Evolutionary conservation across 2,329 filamentous ascomycete species (phyloP).

Genomic region (Verticillium nonalfalfae): DNA sequence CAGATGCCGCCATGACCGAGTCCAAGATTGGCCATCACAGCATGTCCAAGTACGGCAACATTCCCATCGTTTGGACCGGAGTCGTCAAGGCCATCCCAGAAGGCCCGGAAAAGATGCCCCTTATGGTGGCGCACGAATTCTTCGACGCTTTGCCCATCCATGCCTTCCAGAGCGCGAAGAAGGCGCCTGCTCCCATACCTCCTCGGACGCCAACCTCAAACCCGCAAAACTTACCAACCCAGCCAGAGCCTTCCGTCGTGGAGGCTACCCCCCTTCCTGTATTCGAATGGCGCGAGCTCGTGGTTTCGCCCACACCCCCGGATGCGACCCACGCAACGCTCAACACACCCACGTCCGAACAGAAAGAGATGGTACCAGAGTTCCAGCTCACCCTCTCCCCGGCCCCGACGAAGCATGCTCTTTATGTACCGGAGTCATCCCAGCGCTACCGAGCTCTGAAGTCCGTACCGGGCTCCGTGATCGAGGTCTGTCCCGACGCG

Average conservation of each 20-base stretch:
- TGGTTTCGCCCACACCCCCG: slow-evolving; percentile 63
- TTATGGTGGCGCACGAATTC: slow-evolving; percentile 96
- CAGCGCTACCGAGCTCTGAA: slow-evolving; percentile 73
- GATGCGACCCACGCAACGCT: slow-evolving; percentile 46
- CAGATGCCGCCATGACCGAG: slow-evolving; percentile 58
- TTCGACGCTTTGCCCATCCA: slow-evolving; percentile 98
- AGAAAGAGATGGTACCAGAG: slow-evolving; percentile 57
- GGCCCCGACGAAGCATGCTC: slow-evolving; percentile 70
- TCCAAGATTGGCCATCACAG: slow-evolving; percentile 69
- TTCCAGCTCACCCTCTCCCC: slow-evolving; percentile 81
- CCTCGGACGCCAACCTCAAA: slow-evolving; percentile 31
- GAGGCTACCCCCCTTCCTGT: slow-evolving; percentile 27
- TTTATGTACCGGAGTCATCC: slow-evolving; percentile 78
- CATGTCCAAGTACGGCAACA: slow-evolving; percentile 64
- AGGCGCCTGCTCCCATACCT: slow-evolving; percentile 16
- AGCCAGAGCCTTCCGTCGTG: slow-evolving; percentile 21
- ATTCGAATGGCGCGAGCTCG: slow-evolving; percentile 73
- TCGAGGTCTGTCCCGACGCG: slow-evolving; percentile 88
- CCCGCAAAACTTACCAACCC: slow-evolving; percentile 28
- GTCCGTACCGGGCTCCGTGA: slow-evolving; percentile 58
- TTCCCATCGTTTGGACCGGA: slow-evolving; percentile 85
- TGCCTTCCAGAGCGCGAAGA: slow-evolving; percentile 72
- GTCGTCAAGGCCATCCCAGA: slow-evolving; percentile 77
- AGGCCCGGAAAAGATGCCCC: slow-evolving; percentile 69
- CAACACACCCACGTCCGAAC: slow-evolving; percentile 44